Evolutionary conservation across 495 filamentous ascomycete genomes (phyloP).

Genomic region (Tuber microsphaerosporum): DNA sequence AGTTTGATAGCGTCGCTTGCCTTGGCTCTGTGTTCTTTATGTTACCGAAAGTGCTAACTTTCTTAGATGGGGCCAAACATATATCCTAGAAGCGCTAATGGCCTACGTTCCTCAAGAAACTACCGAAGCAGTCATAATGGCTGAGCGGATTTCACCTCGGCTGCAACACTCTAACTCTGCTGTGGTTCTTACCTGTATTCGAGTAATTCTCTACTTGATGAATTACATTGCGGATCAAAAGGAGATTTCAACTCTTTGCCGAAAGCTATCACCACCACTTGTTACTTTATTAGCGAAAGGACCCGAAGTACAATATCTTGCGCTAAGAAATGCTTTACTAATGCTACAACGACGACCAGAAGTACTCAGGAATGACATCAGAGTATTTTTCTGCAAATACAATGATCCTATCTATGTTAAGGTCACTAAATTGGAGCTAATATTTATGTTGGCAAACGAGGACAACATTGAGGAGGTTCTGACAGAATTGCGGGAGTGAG

Average conservation of each 20-base stretch:
- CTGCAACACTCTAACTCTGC: conserved; percentile 94
- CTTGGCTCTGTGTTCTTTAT: not conserved
- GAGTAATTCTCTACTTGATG: conserved; percentile 95
- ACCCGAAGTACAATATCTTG: conserved; percentile 94
- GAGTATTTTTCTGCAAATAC: conserved; percentile 99
- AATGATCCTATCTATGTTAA: conserved; percentile 99
- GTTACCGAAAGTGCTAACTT: conserved; percentile 38
- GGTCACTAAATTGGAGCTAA: conserved; percentile 95
- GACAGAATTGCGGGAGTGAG: conserved; percentile 84
- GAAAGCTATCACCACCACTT: conserved; percentile 88
- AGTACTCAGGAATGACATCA: conserved; percentile 90
- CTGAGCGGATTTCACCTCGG: conserved; percentile 86
- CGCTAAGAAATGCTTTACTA: conserved; percentile 84
- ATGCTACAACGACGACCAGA: conserved; percentile 91
- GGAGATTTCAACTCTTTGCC: conserved; percentile 78
- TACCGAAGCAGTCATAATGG: conserved; percentile 76
- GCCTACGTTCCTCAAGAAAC: conserved; percentile 92
- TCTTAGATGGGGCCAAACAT: conserved; percentile 94
- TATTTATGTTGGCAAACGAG: conserved; percentile 97
- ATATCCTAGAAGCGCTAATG: conserved; percentile 97
- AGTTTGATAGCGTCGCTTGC: not conserved
- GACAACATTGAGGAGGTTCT: conserved; percentile 93
- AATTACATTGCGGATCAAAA: conserved; percentile 96
- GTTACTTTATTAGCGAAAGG: conserved; percentile 94
- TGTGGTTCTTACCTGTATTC: conserved; percentile 89